Evolutionary conservation across 139 green algal species (phyloP).

Genomic region (Coelastrella sp.): DNA sequence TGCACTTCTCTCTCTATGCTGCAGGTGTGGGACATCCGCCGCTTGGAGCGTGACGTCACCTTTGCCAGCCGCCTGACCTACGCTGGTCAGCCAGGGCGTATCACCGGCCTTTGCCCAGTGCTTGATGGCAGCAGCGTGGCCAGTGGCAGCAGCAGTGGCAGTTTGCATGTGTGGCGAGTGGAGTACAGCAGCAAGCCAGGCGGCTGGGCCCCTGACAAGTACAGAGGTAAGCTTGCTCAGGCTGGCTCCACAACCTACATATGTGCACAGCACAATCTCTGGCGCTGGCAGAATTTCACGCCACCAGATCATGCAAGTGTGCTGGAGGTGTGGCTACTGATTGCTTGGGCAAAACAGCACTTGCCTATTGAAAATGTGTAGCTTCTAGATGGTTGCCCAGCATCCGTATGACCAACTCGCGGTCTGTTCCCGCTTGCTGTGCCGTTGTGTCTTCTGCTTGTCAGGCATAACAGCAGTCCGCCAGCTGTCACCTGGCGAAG

Average conservation of each 20-base stretch:
- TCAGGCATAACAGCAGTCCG: slow-evolving; percentile 59
- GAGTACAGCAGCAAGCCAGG: slow-evolving; percentile 72
- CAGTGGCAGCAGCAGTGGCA: slow-evolving; percentile 71
- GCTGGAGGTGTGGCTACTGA: neutral
- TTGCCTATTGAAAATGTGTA: no score
- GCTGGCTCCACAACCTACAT: no score
- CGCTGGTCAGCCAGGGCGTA: slow-evolving; percentile 65
- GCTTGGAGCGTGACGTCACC: slow-evolving; percentile 90
- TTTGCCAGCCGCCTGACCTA: slow-evolving; percentile 92
- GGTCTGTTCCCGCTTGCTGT: neutral
- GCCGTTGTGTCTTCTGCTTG: no score
- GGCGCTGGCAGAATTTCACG: no score
- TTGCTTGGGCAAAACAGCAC: no score
- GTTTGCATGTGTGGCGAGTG: slow-evolving; percentile 90
- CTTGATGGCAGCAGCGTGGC: slow-evolving; percentile 76
- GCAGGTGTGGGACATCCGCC: slow-evolving; percentile 91
- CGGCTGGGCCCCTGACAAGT: slow-evolving; percentile 66
- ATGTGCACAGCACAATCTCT: no score
- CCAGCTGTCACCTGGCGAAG: slow-evolving; percentile 59
- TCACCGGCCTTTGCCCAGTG: slow-evolving; percentile 64
- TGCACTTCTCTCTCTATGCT: neutral
- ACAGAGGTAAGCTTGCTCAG: slow-evolving; percentile 56
- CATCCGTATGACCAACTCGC: no score
- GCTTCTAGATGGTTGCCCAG: no score
- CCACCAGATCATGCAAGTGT: no score